phyloP scores from a whole-genome alignment of 768 basidiomycete species.

The Phaffia tasmanica region DNA sequence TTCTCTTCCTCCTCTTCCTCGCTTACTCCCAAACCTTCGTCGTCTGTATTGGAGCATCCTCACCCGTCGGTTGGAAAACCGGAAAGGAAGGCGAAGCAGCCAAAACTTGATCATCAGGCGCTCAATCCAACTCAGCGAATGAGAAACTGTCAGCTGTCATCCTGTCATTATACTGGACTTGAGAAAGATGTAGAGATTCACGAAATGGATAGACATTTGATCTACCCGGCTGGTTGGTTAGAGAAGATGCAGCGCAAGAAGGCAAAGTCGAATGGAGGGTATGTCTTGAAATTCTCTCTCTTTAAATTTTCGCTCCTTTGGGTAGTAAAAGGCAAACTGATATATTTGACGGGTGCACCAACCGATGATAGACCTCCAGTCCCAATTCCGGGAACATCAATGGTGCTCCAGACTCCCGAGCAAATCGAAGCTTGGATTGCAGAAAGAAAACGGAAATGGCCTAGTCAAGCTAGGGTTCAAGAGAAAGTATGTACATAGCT shows the following conservation, averaged over 20 bases:
- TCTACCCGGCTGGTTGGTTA: conserved; percentile 65
- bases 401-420: conserved; percentile 65
- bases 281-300: conserved; percentile 11
- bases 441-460: conserved; percentile 79
- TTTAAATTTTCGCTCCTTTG: conserved; percentile 1
- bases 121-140: not conserved
- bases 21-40: too few relatives aligned
- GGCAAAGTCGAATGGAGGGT: conserved; percentile 34
- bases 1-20: too few relatives aligned
- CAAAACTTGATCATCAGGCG: too few relatives aligned
- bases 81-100: too few relatives aligned
- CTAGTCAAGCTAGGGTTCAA: conserved; percentile 54
- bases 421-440: conserved; percentile 72
- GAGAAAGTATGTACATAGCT: conserved; percentile 48
- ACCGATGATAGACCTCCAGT: conserved; percentile 33
- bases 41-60: too few relatives aligned
- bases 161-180: conserved; percentile 58
- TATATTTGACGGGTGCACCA: conserved; percentile 18
- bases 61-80: too few relatives aligned
- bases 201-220: conserved; percentile 81
- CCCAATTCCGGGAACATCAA: conserved; percentile 49
- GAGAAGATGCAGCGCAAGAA: conserved; percentile 43
- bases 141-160: conserved; percentile 15
- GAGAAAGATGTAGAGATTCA: conserved; percentile 62
- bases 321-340: not conserved